Evolutionary conservation across 2,329 filamentous ascomycete species (phyloP).

Genomic region (Chaetomiaceae sp.): DNA sequence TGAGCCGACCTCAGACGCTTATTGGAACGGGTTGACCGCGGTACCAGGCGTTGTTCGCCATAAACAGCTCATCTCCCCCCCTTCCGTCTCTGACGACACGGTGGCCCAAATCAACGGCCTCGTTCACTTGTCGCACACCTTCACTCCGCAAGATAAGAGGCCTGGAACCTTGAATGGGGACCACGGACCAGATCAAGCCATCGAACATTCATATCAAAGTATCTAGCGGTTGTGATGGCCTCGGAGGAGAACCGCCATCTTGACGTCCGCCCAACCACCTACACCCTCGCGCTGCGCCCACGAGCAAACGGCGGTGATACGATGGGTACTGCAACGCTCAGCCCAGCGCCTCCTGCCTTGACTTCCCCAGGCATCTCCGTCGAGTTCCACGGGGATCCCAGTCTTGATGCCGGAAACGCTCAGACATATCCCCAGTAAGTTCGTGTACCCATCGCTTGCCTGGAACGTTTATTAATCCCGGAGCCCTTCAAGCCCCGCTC

Average conservation of each 20-base stretch:
- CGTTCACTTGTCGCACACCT: too few relatives aligned
- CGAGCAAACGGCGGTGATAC: constrained; percentile 6
- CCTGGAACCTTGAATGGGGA: too few relatives aligned
- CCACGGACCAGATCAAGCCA: too few relatives aligned
- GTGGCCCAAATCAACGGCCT: too few relatives aligned
- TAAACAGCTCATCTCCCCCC: not conserved
- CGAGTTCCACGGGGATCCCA: constrained; percentile 30
- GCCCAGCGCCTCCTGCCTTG: constrained; percentile 21
- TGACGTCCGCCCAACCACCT: constrained; percentile 6
- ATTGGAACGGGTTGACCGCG: too few relatives aligned
- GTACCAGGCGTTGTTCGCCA: not conserved
- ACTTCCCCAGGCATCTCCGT: constrained; percentile 36
- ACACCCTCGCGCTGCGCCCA: constrained; percentile 14
- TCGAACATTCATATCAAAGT: too few relatives aligned
- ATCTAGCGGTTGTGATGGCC: constrained; percentile 8
- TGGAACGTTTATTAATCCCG: constrained; percentile 15
- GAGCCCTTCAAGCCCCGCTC: constrained; percentile 36
- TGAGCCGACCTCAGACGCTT: too few relatives aligned
- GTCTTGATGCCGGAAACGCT: constrained; percentile 26
- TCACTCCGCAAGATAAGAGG: too few relatives aligned
- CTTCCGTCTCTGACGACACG: too few relatives aligned
- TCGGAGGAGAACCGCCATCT: constrained; percentile 3
- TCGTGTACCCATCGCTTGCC: not conserved
- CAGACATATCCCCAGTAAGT: constrained; percentile 40
- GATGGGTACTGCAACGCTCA: constrained; percentile 11